phyloP scores from a whole-genome alignment of 2,329 filamentous ascomycete genomes.

The Erysiphe pulchra region DNA sequence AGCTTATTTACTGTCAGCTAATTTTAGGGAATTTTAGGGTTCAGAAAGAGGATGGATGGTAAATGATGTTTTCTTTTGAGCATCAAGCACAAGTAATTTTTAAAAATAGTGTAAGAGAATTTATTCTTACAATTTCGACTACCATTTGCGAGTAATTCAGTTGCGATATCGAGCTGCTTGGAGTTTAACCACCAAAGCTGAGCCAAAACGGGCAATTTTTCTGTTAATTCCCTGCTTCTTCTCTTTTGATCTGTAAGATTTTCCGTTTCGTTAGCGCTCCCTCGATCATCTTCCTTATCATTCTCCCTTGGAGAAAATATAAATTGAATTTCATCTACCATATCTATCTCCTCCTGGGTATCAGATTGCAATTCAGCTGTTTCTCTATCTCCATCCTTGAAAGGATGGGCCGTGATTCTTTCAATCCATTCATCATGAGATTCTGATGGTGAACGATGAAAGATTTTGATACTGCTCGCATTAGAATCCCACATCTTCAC shows the following conservation, averaged over 20 bases:
- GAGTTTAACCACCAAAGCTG: slow-evolving; percentile 18
- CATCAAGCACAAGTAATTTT: too few relatives aligned
- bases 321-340: slow-evolving; percentile 8
- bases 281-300: too few relatives aligned
- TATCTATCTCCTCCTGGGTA: slow-evolving; percentile 5
- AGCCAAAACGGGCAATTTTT: slow-evolving; percentile 7
- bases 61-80: too few relatives aligned
- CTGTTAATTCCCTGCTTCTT: slow-evolving; percentile 10
- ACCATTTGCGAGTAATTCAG: slow-evolving; percentile 27
- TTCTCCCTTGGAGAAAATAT: too few relatives aligned
- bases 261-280: too few relatives aligned
- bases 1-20: slow-evolving; percentile 15
- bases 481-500: neutral
- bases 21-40: too few relatives aligned
- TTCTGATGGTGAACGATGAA: neutral
- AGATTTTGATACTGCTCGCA: neutral
- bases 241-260: slow-evolving; percentile 7
- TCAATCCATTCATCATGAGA: neutral
- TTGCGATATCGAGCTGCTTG: slow-evolving; percentile 19
- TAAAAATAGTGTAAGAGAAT: neutral
- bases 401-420: neutral
- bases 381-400: too few relatives aligned
- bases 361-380: neutral
- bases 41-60: too few relatives aligned
- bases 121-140: slow-evolving; percentile 25